Evolutionary conservation across 2,329 filamentous ascomycete species (phyloP), one percentile per base, ranked within the genome.

Genomic region (Aureobasidium sp.): DNA sequence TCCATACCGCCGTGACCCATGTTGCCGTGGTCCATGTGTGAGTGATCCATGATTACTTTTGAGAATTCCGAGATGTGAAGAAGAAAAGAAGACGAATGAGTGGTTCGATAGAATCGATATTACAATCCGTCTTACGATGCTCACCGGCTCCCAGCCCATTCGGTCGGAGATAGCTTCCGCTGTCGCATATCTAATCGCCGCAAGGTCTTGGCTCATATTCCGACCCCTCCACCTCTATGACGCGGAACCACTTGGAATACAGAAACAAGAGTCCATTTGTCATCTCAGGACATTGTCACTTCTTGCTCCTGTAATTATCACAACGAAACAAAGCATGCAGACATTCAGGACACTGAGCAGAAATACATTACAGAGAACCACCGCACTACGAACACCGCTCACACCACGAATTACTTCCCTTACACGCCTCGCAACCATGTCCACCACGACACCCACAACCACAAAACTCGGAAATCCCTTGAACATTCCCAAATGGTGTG

Each of bases 401-500:
- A 39, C 42, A 25, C 32, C 42, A 39, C 54, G 30, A 14, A 14
- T 45, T 34, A 42, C 25, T 14, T 49, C 44, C 45, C 11, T 60
- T 13, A 27, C 30, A 13, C 36, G 14, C 42, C 39, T n/a, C n/a
- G 21, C 36, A 54, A n/a, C 10, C 29, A 54, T 54, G 41, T 37
- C 41, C 3, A 47, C 25, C n/a, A 14, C 55, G 27, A 11, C 55
- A 47, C 36, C 42, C 11, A 21, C 39, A 16, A 45, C 45, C 29
- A 42, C 62, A 16, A 36, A 55, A 21, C 65, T 72, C 3, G 61
- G 63, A 29, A 65, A 66, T 30, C 77, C 77, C 32, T 68, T 78
- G 42, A 78, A 78, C 65, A 66, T 79, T 42, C 76, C 76, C 2
- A 78, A 77, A 71, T 79, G 77, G 76, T 75, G 50, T 36, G 61